Conservation (phyloP, 164 flowering plant species). For the Berberis thunbergii region DNA sequence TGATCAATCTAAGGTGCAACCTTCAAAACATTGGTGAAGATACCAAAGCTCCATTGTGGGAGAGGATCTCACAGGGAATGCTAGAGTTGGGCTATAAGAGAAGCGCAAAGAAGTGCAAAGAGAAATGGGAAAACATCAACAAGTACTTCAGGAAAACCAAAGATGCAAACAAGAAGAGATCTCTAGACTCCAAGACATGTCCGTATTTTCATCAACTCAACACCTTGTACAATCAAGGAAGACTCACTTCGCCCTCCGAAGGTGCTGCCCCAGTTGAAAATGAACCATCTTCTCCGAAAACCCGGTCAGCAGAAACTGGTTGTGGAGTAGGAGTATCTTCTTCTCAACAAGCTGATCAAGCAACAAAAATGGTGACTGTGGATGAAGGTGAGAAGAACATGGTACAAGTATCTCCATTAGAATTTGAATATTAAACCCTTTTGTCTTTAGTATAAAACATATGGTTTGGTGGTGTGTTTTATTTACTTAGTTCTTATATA, state of each 20-base stretch:
- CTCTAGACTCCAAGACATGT: conserved; percentile 67
- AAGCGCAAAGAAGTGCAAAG: conserved; percentile 84
- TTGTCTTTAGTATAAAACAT: neutral
- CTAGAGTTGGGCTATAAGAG: conserved; percentile 56
- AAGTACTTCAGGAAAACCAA: conserved; percentile 83
- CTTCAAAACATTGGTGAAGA: conserved; percentile 19
- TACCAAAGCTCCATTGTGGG: conserved; percentile 60
- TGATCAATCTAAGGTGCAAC: conserved; percentile 62
- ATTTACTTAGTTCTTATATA: neutral
- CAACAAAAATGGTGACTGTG: conserved; percentile 8
- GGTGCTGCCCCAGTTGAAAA: conserved; percentile 4
- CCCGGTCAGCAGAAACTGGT: conserved; percentile 9
- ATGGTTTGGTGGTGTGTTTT: neutral
- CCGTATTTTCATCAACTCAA: conserved; percentile 72
- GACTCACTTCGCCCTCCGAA: conserved; percentile 13
- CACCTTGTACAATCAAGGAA: conserved; percentile 54
- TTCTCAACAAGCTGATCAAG: conserved; percentile 7
- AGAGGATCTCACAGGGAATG: conserved; percentile 74
- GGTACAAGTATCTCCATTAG: conserved; percentile 21
- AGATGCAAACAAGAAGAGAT: conserved; percentile 65
- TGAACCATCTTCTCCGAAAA: conserved; percentile 11
- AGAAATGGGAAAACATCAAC: conserved; percentile 87
- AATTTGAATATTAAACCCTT: conserved; percentile 22
- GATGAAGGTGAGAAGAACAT: conserved; percentile 22
- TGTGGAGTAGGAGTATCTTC: neutral